Conservation (phyloP, 1,284 basidiomycete genomes). For the Pyrrhoderma lamaoense region DNA sequence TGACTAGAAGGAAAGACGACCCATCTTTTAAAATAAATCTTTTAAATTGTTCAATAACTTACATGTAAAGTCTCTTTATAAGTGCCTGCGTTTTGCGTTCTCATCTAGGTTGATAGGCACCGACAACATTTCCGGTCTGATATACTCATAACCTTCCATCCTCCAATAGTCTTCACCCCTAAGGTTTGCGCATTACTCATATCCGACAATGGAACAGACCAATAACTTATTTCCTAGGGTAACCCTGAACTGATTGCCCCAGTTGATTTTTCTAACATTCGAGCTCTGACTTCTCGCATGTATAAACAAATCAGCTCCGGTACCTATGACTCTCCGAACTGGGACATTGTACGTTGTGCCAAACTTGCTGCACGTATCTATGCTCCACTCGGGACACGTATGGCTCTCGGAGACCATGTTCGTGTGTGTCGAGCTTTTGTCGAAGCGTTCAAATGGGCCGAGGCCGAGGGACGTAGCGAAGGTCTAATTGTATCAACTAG, state of each 20-base stretch:
- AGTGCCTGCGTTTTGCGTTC: slow-evolving; percentile 10
- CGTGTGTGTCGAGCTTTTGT: slow-evolving; percentile 67
- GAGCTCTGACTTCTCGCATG: slow-evolving; percentile 54
- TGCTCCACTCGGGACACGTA: slow-evolving; percentile 72
- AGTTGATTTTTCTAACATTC: slow-evolving; percentile 52
- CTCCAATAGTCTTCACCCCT: slow-evolving; percentile 60
- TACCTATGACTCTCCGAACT: slow-evolving; percentile 75
- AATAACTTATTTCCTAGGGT: slow-evolving; percentile 32
- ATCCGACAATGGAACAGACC: slow-evolving; percentile 9
- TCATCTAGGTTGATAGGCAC: slow-evolving; percentile 42
- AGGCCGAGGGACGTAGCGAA: slow-evolving; percentile 18
- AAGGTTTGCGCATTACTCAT: slow-evolving; percentile 36
- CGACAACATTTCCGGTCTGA: slow-evolving; percentile 79
- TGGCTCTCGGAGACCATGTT: slow-evolving; percentile 76
- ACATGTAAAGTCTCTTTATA: slow-evolving; percentile 45
- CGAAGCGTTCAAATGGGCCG: slow-evolving; percentile 59
- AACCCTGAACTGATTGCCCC: slow-evolving; percentile 68
- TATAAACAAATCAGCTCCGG: slow-evolving; percentile 65
- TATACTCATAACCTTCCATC: slow-evolving; percentile 76
- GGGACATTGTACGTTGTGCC: slow-evolving; percentile 66
- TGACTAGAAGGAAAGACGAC: slow-evolving; percentile 62
- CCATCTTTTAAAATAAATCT: slow-evolving; percentile 66
- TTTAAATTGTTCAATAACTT: slow-evolving; percentile 75
- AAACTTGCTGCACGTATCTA: slow-evolving; percentile 75
- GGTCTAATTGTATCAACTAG: slow-evolving; percentile 19